Base-by-base conservation (phyloP, 306 rosid species). In the Begonia loranthoides region DNA sequence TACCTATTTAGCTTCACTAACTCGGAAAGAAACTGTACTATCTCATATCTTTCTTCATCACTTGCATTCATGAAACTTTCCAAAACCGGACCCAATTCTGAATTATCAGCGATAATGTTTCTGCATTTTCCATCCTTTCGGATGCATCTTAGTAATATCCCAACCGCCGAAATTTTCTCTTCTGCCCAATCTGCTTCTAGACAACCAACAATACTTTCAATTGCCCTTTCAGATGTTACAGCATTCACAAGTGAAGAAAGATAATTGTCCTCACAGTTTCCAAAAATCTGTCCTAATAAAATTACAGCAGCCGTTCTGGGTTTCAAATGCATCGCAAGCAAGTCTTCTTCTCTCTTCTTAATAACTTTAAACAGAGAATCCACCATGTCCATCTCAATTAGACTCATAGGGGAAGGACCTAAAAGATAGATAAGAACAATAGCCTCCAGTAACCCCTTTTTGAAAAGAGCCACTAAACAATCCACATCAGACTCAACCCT, bases 401-500 rank as follows among this genome's bases (percentile, higher is more conserved):
- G 73, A 62, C 56, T 59, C 15, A 10, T 36, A 13, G 53, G 24
- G 5, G 79, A 72, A 52, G 73, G 76, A 47, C 74, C 81, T 52
- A 85, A 58, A 19, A 82, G 81, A 76, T 79, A 76, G 61, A 90
- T 64, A 71, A 85, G 61, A 55, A 85, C 94, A 60, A 85, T 84
- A 61, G 87, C 92, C 64, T 85, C 95, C 39, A 71, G 45, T 63
- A 82, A 64, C 12, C 97, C 97, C 53, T 80, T 76, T 72, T 70
- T 76, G 70, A 90, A 72, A 60, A 90, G 87, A 45, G 76, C 70
- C 61, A 71, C 60, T 8, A 90, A 65, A 51, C 94, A 78, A 63
- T 85, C 92, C n/a, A 85, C 81, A 19, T 90, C 95, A 11, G 85
- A 76, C 17, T 82, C 87, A 56, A 90, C 94, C 15, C 55, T 81